Conservation (phyloP, 441 rosid genomes). For the Biscutella laevigata region DNA sequence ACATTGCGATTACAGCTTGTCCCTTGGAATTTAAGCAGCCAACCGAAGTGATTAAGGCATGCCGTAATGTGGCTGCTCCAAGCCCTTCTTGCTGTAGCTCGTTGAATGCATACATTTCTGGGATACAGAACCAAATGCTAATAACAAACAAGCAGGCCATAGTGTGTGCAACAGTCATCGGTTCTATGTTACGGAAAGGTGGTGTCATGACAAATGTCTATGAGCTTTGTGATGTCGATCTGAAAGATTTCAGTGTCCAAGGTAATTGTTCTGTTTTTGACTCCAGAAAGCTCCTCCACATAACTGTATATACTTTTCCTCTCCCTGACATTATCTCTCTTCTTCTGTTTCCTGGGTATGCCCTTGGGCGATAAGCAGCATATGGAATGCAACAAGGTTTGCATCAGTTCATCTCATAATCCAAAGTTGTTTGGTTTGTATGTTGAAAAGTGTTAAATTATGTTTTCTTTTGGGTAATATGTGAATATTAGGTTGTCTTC, state of each 20-base stretch:
- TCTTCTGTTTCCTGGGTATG: constrained; percentile 23
- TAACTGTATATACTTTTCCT: neutral
- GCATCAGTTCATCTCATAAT: neutral
- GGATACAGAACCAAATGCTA: constrained; percentile 86
- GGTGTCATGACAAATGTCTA: constrained; percentile 87
- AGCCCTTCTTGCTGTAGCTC: constrained; percentile 94
- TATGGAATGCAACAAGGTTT: constrained; percentile 76
- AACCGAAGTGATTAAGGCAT: constrained; percentile 66
- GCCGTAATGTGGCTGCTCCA: constrained; percentile 81
- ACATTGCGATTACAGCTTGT: constrained; percentile 54
- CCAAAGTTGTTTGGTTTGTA: constrained; percentile 1
- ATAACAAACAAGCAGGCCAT: constrained; percentile 95
- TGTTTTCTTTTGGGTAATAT: neutral
- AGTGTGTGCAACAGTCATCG: constrained; percentile 74
- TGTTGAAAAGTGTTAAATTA: constrained; percentile 6
- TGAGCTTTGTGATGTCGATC: constrained; percentile 92
- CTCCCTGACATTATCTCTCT: constrained; percentile 25
- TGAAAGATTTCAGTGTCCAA: constrained; percentile 95
- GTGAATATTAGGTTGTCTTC: constrained; percentile 64
- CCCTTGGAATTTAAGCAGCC: constrained; percentile 83
- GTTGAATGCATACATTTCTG: constrained; percentile 63
- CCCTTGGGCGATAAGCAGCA: constrained; percentile 35
- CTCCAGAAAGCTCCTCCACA: neutral
- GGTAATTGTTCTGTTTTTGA: constrained; percentile 42
- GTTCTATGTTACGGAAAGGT: constrained; percentile 70